Conservation (phyloP, 345 rosid species). For the sweet orange (Citrus sinensis) region DNA sequence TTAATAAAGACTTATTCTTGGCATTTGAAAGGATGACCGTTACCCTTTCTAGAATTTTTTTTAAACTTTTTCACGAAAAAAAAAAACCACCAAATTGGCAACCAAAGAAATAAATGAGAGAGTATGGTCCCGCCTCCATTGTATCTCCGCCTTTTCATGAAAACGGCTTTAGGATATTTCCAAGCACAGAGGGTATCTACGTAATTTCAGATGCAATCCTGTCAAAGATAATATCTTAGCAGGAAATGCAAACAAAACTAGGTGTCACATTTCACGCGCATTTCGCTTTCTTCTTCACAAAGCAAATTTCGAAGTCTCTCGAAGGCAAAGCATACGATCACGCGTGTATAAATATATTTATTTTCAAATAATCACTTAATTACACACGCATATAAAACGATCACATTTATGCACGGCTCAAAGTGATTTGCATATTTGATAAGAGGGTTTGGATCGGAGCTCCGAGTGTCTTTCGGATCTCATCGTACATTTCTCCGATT, state of each 20-base stretch:
- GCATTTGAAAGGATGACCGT: too few relatives aligned
- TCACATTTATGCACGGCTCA: background rate
- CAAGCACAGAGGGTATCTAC: background rate
- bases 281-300: slow-evolving; percentile 12
- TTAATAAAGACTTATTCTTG: too few relatives aligned
- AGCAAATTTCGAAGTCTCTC: slow-evolving; percentile 21
- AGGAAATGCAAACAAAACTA: background rate
- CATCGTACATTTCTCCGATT: background rate
- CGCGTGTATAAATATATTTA: background rate
- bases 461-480: background rate
- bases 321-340: slow-evolving; percentile 2
- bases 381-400: too few relatives aligned
- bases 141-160: background rate
- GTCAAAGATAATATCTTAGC: background rate
- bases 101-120: background rate
- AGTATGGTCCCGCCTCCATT: background rate
- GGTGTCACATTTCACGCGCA: background rate
- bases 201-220: background rate
- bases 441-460: slow-evolving; percentile 10
- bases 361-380: background rate
- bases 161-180: background rate
- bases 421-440: background rate
- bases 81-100: background rate
- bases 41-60: too few relatives aligned
- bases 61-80: too few relatives aligned